Evolutionary conservation across 2,329 filamentous ascomycete genomes (phyloP).

Genomic region (Teratosphaeriaceae sp.): DNA sequence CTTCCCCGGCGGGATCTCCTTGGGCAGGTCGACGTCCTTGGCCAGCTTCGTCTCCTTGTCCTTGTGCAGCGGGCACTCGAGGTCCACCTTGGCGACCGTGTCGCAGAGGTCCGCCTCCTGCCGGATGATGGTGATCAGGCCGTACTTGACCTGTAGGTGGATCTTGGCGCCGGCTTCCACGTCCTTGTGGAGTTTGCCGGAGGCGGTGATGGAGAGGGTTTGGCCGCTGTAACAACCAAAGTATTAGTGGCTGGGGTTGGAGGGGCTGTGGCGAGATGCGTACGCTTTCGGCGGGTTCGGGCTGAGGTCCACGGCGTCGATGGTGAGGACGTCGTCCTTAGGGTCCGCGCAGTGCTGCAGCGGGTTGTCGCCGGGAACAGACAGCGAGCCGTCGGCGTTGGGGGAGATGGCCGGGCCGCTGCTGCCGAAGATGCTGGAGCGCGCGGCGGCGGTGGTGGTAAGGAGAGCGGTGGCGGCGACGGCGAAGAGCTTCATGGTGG

Average conservation of each 20-base stretch:
- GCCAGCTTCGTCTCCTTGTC: conserved; percentile 56
- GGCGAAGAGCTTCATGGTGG: conserved; percentile 27
- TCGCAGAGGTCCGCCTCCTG: conserved; percentile 81
- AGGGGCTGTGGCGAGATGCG: conserved; percentile 11
- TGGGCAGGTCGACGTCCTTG: conserved; percentile 80
- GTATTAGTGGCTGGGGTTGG: conserved; percentile 4
- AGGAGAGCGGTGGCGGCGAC: conserved; percentile 22
- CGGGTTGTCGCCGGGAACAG: conserved; percentile 80
- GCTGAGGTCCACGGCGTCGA: conserved; percentile 70
- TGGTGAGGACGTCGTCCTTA: conserved; percentile 61
- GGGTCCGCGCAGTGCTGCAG: conserved; percentile 72
- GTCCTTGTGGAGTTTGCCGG: conserved; percentile 63
- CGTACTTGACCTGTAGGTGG: conserved; percentile 82
- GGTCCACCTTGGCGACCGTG: conserved; percentile 77
- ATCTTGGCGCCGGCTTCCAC: conserved; percentile 77
- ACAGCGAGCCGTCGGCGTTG: conserved; percentile 42
- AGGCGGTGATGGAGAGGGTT: conserved; percentile 70
- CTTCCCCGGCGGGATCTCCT: conserved; percentile 80
- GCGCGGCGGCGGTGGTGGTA: conserved; percentile 23
- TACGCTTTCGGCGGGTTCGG: conserved; percentile 89
- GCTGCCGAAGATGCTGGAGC: conserved; percentile 18
- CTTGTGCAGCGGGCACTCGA: conserved; percentile 81
- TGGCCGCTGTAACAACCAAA: conserved; percentile 55
- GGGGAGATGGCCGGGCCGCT: conserved; percentile 15
- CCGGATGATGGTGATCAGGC: conserved; percentile 81